Evolutionary conservation across 2,329 filamentous ascomycete species (phyloP).

Genomic region (Dothideomycetes sp.): DNA sequence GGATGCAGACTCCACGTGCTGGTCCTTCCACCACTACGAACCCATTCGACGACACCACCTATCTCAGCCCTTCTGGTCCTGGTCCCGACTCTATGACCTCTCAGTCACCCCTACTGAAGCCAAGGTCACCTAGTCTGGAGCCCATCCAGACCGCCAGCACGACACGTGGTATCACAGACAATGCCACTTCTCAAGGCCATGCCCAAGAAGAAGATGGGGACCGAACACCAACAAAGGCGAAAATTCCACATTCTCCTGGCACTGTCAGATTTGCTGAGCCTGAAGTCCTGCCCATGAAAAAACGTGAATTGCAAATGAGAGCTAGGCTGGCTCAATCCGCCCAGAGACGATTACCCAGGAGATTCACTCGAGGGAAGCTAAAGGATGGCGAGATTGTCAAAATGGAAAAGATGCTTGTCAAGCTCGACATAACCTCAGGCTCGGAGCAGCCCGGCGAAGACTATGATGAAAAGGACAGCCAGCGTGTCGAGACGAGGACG

Average conservation of each 20-base stretch:
- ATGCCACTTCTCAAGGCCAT: background rate
- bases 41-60: background rate
- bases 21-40: background rate
- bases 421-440: constrained; percentile 38
- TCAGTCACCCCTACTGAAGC: background rate
- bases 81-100: background rate
- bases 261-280: constrained; percentile 32
- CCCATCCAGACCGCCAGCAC: background rate
- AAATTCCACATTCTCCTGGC: background rate
- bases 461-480: constrained; percentile 52
- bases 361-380: constrained; percentile 27
- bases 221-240: background rate
- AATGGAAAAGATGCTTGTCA: constrained; percentile 57
- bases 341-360: constrained; percentile 20
- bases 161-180: background rate
- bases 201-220: background rate
- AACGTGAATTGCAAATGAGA: constrained; percentile 25
- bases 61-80: background rate
- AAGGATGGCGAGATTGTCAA: constrained; percentile 53
- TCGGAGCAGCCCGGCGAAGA: constrained; percentile 44
- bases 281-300: constrained; percentile 22
- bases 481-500: constrained; percentile 46
- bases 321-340: constrained; percentile 28
- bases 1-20: background rate
- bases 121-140: no score